A percentile compares a stretch with the other conserved stretches of the same genome.
Evolutionary conservation across 192 early-diverging fungal species (phyloP).

Genomic region (Cladochytrium replicatum): DNA sequence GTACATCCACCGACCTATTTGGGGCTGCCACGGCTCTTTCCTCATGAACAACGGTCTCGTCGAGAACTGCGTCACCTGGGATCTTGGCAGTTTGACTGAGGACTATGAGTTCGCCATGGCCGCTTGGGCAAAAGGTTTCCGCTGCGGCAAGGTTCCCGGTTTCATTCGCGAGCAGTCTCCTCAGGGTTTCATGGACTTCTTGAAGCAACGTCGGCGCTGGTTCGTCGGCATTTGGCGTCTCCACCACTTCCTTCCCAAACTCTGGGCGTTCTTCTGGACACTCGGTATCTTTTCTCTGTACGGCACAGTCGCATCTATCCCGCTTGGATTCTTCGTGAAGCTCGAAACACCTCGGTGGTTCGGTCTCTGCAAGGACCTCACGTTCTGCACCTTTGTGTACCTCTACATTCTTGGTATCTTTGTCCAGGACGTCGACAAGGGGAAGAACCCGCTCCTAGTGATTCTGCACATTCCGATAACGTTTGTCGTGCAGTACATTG

Average conservation of each 20-base stretch:
- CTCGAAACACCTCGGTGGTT: conserved; percentile 40
- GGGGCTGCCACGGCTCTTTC: conserved; percentile 46
- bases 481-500: conserved; percentile 36
- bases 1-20: conserved; percentile 43
- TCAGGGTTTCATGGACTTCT: conserved; percentile 36
- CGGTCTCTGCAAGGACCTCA: conserved; percentile 40
- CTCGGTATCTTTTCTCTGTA: conserved; percentile 35
- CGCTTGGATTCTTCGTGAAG: conserved; percentile 26
- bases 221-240: conserved; percentile 48
- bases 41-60: conserved; percentile 42
- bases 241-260: conserved; percentile 36
- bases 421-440: conserved; percentile 42
- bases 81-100: conserved; percentile 43
- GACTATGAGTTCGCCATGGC: conserved; percentile 45
- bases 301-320: conserved; percentile 32
- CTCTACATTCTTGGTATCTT: conserved; percentile 43
- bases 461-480: conserved; percentile 32
- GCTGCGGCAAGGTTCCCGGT: conserved; percentile 35
- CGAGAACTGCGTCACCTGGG: conserved; percentile 48
- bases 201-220: conserved; percentile 52
- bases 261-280: conserved; percentile 47
- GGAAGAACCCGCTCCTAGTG: conserved; percentile 27
- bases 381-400: conserved; percentile 39
- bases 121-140: conserved; percentile 41
- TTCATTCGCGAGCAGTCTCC: conserved; percentile 47